These are phyloP conservation scores for Chlorophyllum brunneum DNA, from an alignment of 768 basidiomycete genomes.

Conservation along the genomic window DNA sequence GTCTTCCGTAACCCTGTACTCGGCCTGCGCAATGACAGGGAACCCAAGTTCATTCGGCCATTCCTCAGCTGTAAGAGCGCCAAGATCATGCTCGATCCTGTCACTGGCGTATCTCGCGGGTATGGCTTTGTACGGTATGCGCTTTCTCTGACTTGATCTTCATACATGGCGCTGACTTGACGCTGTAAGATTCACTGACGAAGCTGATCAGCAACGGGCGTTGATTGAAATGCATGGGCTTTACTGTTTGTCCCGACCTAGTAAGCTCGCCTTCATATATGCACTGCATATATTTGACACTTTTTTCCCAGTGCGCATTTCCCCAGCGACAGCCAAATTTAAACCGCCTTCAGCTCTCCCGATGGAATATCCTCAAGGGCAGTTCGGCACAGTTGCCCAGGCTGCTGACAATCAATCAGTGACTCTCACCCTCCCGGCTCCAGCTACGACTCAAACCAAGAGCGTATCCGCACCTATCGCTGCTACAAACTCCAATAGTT, in stretches of 20 bases:
- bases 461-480: slow-evolving; percentile 74
- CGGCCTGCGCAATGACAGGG: slow-evolving; percentile 79
- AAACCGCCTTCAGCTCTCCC: slow-evolving; percentile 51
- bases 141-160: slow-evolving; percentile 6
- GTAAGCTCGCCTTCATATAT: slow-evolving; percentile 39
- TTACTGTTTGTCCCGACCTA: slow-evolving; percentile 85
- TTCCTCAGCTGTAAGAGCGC: slow-evolving; percentile 94
- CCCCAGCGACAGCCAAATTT: slow-evolving; percentile 85
- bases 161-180: slow-evolving; percentile 9
- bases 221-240: slow-evolving; percentile 90
- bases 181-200: slow-evolving; percentile 71
- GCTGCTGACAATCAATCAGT: slow-evolving; percentile 36
- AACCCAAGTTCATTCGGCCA: slow-evolving; percentile 84
- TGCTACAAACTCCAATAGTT: slow-evolving; percentile 34
- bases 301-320: slow-evolving; percentile 78
- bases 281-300: slow-evolving; percentile 26
- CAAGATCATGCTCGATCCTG: slow-evolving; percentile 91
- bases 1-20: slow-evolving; percentile 89
- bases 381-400: slow-evolving; percentile 32
- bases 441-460: slow-evolving; percentile 43
- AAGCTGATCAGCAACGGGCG: slow-evolving; percentile 85
- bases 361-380: slow-evolving; percentile 44
- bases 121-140: slow-evolving; percentile 89
- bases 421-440: slow-evolving; percentile 47
- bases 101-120: slow-evolving; percentile 83